Evolutionary conservation across 495 filamentous ascomycete genomes (phyloP).

Genomic region (Neurospora sp.): DNA sequence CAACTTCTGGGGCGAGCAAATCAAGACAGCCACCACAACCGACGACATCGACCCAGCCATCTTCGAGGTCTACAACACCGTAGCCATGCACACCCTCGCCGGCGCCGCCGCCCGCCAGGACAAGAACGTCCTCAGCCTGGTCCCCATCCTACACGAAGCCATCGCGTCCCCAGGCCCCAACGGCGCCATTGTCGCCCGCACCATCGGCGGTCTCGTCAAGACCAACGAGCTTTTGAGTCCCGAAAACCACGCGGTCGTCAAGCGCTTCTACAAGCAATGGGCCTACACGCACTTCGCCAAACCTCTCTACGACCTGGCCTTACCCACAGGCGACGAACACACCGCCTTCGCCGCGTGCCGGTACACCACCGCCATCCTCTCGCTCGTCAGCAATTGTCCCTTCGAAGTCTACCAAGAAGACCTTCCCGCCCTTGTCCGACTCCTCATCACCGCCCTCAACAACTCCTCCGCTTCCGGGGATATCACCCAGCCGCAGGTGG

Average conservation of each 20-base stretch:
- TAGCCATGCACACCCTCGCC: slow-evolving; percentile 18
- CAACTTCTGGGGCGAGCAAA: slow-evolving; percentile 13
- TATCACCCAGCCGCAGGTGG: slow-evolving; percentile 10
- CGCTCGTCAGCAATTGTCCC: slow-evolving; percentile 29
- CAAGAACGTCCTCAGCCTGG: slow-evolving; percentile 9
- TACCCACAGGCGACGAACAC: slow-evolving; percentile 7
- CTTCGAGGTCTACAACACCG: slow-evolving; percentile 12
- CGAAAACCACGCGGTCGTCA: slow-evolving; percentile 21
- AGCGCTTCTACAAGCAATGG: slow-evolving; percentile 26
- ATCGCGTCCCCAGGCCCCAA: slow-evolving; percentile 8
- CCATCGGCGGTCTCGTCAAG: slow-evolving; percentile 17
- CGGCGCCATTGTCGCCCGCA: slow-evolving; percentile 17
- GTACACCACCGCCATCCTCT: slow-evolving; percentile 23
- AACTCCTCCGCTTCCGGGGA: slow-evolving; percentile 3
- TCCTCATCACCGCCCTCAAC: slow-evolving; percentile 28
- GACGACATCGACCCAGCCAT: slow-evolving; percentile 2
- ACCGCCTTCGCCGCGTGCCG: slow-evolving; percentile 6
- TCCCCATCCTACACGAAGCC: slow-evolving; percentile 13
- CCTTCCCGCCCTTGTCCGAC: slow-evolving; percentile 20
- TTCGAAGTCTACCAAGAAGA: slow-evolving; percentile 34
- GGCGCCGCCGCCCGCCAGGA: slow-evolving; percentile 22
- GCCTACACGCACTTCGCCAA: slow-evolving; percentile 19
- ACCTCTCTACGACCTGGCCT: slow-evolving; percentile 16
- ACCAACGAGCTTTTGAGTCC: slow-evolving; percentile 13
- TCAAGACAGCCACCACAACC: slow-evolving; percentile 6